Evolutionary conservation across 176 grass and related monocot genomes (phyloP).

Genomic region (Elymus sibiricus): DNA sequence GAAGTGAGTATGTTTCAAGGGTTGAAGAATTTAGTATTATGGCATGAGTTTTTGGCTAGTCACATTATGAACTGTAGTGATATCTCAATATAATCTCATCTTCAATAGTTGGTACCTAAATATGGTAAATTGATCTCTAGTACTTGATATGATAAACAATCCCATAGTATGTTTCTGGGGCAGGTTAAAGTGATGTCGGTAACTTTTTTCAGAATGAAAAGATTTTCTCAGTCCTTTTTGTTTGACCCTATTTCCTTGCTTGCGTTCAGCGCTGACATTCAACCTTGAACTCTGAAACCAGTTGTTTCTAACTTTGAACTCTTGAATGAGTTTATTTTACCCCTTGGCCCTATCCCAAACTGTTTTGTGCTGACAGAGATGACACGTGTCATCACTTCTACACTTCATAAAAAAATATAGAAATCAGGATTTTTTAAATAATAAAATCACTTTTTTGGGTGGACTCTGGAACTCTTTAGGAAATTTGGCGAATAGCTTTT

Average conservation of each 20-base stretch:
- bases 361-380: no score
- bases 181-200: not conserved
- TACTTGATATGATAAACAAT: constrained; percentile 7
- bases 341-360: no score
- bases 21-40: not conserved
- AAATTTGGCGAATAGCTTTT: no score
- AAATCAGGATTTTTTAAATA: no score
- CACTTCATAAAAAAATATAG: no score
- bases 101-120: constrained; percentile 13
- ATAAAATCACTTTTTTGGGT: no score
- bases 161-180: not conserved
- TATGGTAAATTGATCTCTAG: not conserved
- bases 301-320: not conserved
- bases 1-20: not conserved
- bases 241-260: not conserved
- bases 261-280: not conserved
- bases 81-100: not conserved
- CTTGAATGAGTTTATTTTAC: no score
- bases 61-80: not conserved
- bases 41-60: not conserved
- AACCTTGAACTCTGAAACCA: not conserved
- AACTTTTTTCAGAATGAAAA: not conserved
- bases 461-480: no score
- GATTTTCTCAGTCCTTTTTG: not conserved
- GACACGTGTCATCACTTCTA: no score